Evolutionary conservation across 2,329 filamentous ascomycete species (phyloP), one percentile per base, ranked within the genome.

Genomic region (Neonectria faginata): DNA sequence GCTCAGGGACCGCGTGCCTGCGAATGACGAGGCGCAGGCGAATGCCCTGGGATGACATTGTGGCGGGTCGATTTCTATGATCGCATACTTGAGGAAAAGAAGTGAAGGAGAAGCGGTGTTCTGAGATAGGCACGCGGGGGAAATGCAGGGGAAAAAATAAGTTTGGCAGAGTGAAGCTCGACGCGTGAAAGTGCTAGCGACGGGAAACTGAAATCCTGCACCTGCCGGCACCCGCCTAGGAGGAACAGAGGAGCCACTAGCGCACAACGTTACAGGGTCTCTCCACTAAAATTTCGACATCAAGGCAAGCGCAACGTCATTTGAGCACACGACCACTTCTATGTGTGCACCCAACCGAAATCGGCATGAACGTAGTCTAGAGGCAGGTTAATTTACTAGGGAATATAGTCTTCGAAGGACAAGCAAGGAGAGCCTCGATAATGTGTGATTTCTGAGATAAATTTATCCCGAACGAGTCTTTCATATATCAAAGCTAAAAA

Each of bases 21-120:
- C 89, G 88, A 58, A 97, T 87, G 39, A 88, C 83, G 52, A 97
- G 81, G 69, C 91, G 90, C 65, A 97, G 85, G 74, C 93, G 92
- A 85, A 96, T 78, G 55, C 74, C 73, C 59, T 74, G 73, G 44
- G 72, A 67, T 36, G 76, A 68, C 78, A 79, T 80, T 50, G 16
- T 66, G 45, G 31, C 33, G 31, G 18, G 31, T 22, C 22, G 31
- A 3, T 41, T 2, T 16, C 27, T 67, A 73, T 41, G 4, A 57
- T 64, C 42, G 65, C 73, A 75, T 75, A 22, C 54, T 58, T 57
- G 20, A 45, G 55, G 16, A 36, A 45, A 20, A 27, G 57, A 39
- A n/a, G 27, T 55, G 44, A 64, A 48, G 44, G 51, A 56, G 16
- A 48, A 31, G 47, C 25, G 42, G 41, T 29, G n/a, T 51, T 27